Base-by-base conservation (phyloP, 1,139 yeast species). In the Pichia sp. region DNA sequence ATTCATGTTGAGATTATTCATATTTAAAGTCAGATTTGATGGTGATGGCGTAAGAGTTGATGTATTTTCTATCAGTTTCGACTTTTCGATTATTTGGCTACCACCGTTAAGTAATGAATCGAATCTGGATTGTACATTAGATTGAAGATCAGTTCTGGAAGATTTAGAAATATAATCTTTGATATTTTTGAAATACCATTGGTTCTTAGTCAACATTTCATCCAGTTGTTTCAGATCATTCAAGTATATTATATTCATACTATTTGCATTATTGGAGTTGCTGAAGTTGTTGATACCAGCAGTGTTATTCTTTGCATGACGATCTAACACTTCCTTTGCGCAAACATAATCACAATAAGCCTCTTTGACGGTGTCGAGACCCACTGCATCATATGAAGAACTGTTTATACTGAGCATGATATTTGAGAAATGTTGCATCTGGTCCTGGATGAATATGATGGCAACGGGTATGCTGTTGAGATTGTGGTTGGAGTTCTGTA, bases 61-160 rank as follows among this genome's bases (percentile, higher is more conserved):
- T 19, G 30, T 18, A 14, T 34, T 43, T 36, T 49, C 50, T 20
- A 49, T 34, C 3, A 49, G 4, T 15, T 46, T 43, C 9, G 52
- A 44, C 34, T 49, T 49, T 40, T 49, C 46, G n/a, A 49, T 30
- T 15, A 46, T 34, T 14, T 41, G 22, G 19, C 33, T 32, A n/a
- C 50, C 50, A 2, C 52, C 52, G 34, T 50, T 50, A 5, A 50
- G 22, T 19, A 50, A 34, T 4, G 34, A 39, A 27, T 50, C 45
- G 17, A 50, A 46, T 15, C 53, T 38, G 2, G 53, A 50, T 30
- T 42, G 32, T 6, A 50, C 37, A 21, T 37, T 42, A 15, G 46
- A 40, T 18, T 38, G 47, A 35, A 44, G 46, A n/a, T 28, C 24
- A 8, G 12, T 20, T 12, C 36, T 37, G 7, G 47, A 15, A 15